phyloP scores from a whole-genome alignment of 2,329 filamentous ascomycete species.

The Ascochyta clinopodiicola region DNA sequence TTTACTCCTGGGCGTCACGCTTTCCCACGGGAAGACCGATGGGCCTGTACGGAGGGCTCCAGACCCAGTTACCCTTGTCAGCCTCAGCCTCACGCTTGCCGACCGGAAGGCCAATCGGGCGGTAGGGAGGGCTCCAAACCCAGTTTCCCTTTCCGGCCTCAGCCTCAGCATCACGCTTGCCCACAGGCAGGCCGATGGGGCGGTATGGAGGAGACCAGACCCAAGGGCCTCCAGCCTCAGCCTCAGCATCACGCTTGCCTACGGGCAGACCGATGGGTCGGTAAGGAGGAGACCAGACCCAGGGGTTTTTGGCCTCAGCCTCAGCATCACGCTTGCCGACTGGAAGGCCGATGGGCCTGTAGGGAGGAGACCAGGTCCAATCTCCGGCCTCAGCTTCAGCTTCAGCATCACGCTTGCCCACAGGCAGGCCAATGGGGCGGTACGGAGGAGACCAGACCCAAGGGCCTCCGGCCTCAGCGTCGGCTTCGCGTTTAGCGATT shows the following conservation, averaged over 20 bases:
- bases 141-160: background rate
- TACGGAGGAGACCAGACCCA: background rate
- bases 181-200: slow-evolving; percentile 8
- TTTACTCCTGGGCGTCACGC: slow-evolving; percentile 37
- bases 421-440: slow-evolving; percentile 10
- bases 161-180: slow-evolving; percentile 18
- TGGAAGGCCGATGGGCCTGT: slow-evolving; percentile 9
- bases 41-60: slow-evolving; percentile 5
- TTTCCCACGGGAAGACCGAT: slow-evolving; percentile 32
- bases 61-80: background rate
- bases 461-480: background rate
- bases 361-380: background rate
- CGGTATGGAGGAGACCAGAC: background rate
- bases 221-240: background rate
- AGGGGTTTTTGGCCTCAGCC: too few relatives aligned
- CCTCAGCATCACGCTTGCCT: slow-evolving; percentile 40
- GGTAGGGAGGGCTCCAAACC: background rate
- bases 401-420: slow-evolving; percentile 18
- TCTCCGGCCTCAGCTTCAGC: slow-evolving; percentile 2
- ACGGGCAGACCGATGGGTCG: slow-evolving; percentile 21
- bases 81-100: slow-evolving; percentile 42
- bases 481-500: slow-evolving; percentile 34
- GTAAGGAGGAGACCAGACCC: background rate
- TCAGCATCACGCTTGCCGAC: slow-evolving; percentile 21
- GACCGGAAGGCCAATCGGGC: slow-evolving; percentile 20